Conservation (phyloP, 768 basidiomycete genomes). For the Suillus subalutaceus region DNA sequence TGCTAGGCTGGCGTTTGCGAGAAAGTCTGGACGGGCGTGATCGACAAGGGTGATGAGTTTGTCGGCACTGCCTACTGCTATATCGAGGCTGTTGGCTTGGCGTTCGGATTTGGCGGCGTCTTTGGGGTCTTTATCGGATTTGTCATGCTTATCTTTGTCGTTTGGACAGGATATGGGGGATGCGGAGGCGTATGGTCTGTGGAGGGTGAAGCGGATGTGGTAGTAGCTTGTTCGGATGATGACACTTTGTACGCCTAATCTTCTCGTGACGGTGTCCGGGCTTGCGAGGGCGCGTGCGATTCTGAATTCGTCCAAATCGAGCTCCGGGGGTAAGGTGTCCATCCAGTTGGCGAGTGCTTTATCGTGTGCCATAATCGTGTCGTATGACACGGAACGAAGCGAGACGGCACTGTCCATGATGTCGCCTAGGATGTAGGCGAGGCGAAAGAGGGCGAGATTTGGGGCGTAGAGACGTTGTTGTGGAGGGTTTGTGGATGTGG, state of each 20-base stretch:
- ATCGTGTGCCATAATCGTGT: conserved; percentile 73
- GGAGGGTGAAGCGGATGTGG: conserved; percentile 84
- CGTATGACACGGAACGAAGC: conserved; percentile 77
- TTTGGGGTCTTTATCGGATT: conserved; percentile 28
- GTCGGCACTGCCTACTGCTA: conserved; percentile 76
- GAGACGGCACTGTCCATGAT: conserved; percentile 87
- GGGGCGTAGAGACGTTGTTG: conserved; percentile 73
- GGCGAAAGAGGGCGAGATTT: conserved; percentile 72
- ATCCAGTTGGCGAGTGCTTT: conserved; percentile 73
- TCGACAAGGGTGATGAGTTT: conserved; percentile 78
- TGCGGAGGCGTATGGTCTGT: conserved; percentile 67
- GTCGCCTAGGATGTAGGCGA: conserved; percentile 80
- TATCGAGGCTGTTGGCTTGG: conserved; percentile 63
- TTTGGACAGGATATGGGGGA: conserved; percentile 23
- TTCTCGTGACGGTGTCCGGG: conserved; percentile 55
- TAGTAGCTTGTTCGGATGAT: conserved; percentile 77
- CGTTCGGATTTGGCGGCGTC: conserved; percentile 33
- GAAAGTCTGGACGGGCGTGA: conserved; percentile 76
- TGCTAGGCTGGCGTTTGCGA: conserved; percentile 66
- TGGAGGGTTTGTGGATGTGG: conserved; percentile 36
- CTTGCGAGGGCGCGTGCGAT: conserved; percentile 75
- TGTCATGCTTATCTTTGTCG: conserved; percentile 36
- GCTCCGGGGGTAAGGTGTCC: conserved; percentile 72
- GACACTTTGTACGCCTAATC: conserved; percentile 79
- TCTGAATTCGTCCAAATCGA: conserved; percentile 76